phyloP scores from a whole-genome alignment of 1,284 basidiomycete species.

The Austroboletus novae-zelandiae region DNA sequence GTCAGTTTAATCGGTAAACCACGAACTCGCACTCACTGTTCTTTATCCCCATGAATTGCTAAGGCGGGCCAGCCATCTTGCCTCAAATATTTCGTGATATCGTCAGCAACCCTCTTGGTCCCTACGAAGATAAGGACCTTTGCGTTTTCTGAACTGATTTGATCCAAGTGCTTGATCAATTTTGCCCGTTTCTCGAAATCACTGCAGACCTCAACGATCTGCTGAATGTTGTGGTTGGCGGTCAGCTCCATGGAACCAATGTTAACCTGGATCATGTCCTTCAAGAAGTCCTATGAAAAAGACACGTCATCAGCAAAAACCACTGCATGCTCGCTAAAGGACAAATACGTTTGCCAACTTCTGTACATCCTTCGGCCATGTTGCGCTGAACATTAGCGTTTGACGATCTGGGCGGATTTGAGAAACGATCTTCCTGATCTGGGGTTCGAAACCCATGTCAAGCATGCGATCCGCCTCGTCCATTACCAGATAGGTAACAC shows the following conservation, averaged over 20 bases:
- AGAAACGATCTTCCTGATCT: slow-evolving; percentile 96
- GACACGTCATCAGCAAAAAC: neutral
- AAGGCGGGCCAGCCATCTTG: slow-evolving; percentile 99
- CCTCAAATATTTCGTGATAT: slow-evolving; percentile 95
- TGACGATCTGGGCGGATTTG: slow-evolving; percentile 97
- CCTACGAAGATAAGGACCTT: slow-evolving; percentile 99
- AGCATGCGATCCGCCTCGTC: slow-evolving; percentile 99
- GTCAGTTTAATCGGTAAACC: slow-evolving; percentile 3
- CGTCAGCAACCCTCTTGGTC: slow-evolving; percentile 97
- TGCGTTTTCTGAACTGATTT: slow-evolving; percentile 94
- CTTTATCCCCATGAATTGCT: slow-evolving; percentile 98
- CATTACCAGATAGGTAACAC: slow-evolving; percentile 98
- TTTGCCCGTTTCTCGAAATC: slow-evolving; percentile 98
- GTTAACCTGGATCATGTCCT: slow-evolving; percentile 97
- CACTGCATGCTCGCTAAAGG: neutral
- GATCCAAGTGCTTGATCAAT: slow-evolving; percentile 95
- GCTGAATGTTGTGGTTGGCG: slow-evolving; percentile 97
- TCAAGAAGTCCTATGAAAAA: slow-evolving; percentile 78
- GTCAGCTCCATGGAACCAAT: slow-evolving; percentile 98
- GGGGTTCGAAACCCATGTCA: slow-evolving; percentile 99
- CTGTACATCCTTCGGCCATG: slow-evolving; percentile 99
- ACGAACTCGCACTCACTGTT: slow-evolving; percentile 62
- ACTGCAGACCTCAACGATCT: slow-evolving; percentile 95
- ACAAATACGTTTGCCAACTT: slow-evolving; percentile 79
- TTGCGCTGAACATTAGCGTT: slow-evolving; percentile 97